Evolutionary conservation across 1,284 basidiomycete genomes (phyloP), one percentile per base, ranked within the genome.

Genomic region (Moesziomyces sp.): DNA sequence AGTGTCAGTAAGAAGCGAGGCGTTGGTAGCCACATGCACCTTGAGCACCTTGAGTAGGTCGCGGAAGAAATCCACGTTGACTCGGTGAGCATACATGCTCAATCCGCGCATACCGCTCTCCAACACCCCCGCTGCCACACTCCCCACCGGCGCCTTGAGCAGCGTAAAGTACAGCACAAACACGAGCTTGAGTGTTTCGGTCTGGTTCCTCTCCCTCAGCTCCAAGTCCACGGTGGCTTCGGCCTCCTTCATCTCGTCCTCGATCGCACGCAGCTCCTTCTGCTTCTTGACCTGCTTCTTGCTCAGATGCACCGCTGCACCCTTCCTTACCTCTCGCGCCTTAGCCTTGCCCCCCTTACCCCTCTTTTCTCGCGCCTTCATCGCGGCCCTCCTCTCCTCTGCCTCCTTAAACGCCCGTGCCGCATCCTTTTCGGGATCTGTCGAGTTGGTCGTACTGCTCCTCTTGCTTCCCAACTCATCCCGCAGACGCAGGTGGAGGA

Each of bases 51-150:
- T 88, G 85, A 99, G 88, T 48, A 99, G 87, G 85, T 99, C 97
- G 75, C 91, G 91, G 89, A 99, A 99, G 86, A 99, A 99, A 84
- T 99, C 97, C 78, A 99, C 89, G 85, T 97, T 99, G 85, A 99
- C 94, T 59, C 97, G 89, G 84, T 99, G 97, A 0, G 96, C 92
- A 81, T 93, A 99, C 85, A 91, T 91, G 6, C 94, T 90, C 78
- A 99, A 91, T 66, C 97, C 97, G 80, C 92, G 91, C 72, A 99
- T 87, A 28, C 94, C 94, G 26, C 92, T 90, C 13, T 94, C 91
- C 21, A 99, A 88, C 10, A 99, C 88, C 7, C 91, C 90, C 4
- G 91, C 91, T 18, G 91, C 90, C n/a, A 87, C 87, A 1, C 42
- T 7, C 0, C 66, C 72, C 28, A 71, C 50, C 16, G 92, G 90